Conservation (phyloP, 208 protist genomes). For the Histomonas meleagridis region DNA sequence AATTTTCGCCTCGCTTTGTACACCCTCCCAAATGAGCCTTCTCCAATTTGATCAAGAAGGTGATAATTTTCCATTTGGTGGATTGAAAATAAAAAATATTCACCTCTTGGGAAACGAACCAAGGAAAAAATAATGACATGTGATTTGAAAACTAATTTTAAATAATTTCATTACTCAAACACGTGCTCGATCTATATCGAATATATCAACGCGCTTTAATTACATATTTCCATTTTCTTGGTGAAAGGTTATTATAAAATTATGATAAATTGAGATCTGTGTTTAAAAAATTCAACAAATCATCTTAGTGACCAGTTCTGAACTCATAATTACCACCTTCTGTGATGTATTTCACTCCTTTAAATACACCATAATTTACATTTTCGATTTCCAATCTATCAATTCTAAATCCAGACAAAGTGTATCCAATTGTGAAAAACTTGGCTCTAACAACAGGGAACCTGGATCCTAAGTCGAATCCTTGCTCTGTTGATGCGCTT, state of each 20-base stretch:
- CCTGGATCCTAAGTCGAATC: not conserved
- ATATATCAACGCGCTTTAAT: no score
- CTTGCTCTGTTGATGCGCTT: not conserved
- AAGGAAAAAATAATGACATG: no score
- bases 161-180: no score
- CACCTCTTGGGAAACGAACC: no score
- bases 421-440: not conserved
- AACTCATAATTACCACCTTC: not conserved
- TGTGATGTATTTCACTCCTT: not conserved
- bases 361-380: not conserved
- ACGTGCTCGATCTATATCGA: no score
- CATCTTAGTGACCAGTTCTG: not conserved
- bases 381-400: not conserved
- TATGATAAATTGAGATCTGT: no score
- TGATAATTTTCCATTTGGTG: constrained; percentile 36
- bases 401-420: not conserved
- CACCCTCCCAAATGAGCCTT: constrained; percentile 96
- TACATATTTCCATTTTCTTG: no score
- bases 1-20: constrained; percentile 60
- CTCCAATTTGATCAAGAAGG: constrained; percentile 62
- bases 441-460: not conserved
- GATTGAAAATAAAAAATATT: no score
- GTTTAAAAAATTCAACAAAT: no score
- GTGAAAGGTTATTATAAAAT: no score
- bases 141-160: no score